Evolutionary conservation across 805 yeast genomes (phyloP), one percentile per base, ranked within the genome.

Genomic region (Candida dendrica): DNA sequence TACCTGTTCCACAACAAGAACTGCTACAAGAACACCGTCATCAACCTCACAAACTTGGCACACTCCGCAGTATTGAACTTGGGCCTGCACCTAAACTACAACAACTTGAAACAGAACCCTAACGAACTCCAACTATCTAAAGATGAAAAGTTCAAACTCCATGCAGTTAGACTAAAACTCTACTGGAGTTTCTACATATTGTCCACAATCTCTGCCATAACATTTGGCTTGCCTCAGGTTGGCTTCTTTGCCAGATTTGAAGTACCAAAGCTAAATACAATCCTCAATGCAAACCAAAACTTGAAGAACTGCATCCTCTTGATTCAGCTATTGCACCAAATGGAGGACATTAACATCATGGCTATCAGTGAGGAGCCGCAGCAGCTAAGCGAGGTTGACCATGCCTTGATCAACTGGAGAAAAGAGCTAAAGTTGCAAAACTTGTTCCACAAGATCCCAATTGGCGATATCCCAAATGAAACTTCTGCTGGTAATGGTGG

Each of bases 161-260:
- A 56, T 34, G 45, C 55, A 2, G 44, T 51, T 18, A 51, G 74
- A 47, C 51, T 69, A 32, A 69, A 68, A 42, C 47, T 72, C 9
- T 72, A 62, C 45, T 71, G 77, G 77, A 63, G 67, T 42, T 65
- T 59, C 44, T 59, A 60, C 33, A 61, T 67, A n/a, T 49, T 70
- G 22, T 47, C 52, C n/a, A 43, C 44, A 13, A 36, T 51, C 15
- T 44, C 59, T 34, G 40, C 46, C 31, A 34, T 44, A 32, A 37
- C 43, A 33, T 52, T 47, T 47, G 61, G 61, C 7, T 38, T 55
- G 32, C 53, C 58, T 34, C 52, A 52, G 16, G 39, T 47, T 41
- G 47, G 45, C 2, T 50, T 54, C 40, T 53, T 53, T 22, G 49
- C 49, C 8, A 43, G 46, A 19, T 46, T 47, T 31, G 53, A 49